Base-by-base conservation (phyloP, 2,329 filamentous ascomycete genomes). In the Cordyceps farinosa region DNA sequence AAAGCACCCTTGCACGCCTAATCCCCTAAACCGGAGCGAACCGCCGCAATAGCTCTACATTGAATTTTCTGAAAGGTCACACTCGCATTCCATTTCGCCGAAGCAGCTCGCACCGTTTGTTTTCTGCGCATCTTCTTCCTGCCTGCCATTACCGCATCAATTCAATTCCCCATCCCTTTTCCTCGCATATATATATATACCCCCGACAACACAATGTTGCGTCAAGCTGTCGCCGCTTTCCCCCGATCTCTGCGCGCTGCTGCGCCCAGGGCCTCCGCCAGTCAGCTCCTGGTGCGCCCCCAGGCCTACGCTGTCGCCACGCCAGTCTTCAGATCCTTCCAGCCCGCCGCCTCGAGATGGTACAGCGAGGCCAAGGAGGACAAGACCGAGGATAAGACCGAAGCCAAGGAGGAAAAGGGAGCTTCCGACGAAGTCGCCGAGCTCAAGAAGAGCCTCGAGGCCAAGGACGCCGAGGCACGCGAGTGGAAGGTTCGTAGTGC, bases 401-500 rank as follows among this genome's bases (percentile, higher is more conserved):
- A 69, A 45, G 61, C 61, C 2, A 71, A 75, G 64, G 69, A 72
- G 22, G 69, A 64, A 8, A 66, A 62, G 45, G 69, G 65, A 65
- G 73, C 74, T 42, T 63, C 71, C 10, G 77, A 78, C 62, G 73
- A 76, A 48, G 71, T 80, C 47, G 72, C 76, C 3, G 75, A 78
- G 64, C 71, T 84, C 62, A 82, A 82, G 76, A 83, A 83, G 72
- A 74, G 79, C 65, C 73, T 84, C 53, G 81, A 84, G 72, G 72
- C 78, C 67, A 84, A 84, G 74, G 78, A 82, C 38, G 77, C 78
- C 67, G 81, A 84, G 70, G 79, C 75, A 56, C 74, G 90, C 66
- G 92, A 97, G 55, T 84, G 96, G 78, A 98, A 97, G 88, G 94
- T 97, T 70, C 53, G 82, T 74, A 22, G 30, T 34, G 13, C 60